Percentiles rank a stretch among this genome's conserved stretches.
phyloP scores from a whole-genome alignment of 164 flowering plant species.

The Cinnamomum chago region DNA sequence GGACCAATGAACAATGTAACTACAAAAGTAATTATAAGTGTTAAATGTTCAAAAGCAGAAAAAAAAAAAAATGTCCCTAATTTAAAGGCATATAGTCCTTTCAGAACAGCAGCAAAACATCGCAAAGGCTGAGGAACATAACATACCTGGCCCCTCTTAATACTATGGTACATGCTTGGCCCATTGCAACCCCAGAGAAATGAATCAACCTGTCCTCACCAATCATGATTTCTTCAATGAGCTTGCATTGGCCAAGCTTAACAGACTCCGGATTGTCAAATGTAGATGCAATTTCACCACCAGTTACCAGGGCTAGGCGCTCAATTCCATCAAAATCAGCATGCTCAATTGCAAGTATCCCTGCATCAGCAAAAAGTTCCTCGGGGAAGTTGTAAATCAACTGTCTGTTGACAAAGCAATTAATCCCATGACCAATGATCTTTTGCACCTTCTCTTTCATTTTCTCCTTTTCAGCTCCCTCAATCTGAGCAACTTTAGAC shows the following conservation, averaged over 20 bases:
- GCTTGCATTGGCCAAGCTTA: slow-evolving; percentile 95
- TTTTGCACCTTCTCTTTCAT: slow-evolving; percentile 97
- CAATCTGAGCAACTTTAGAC: slow-evolving; percentile 94
- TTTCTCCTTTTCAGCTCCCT: slow-evolving; percentile 89
- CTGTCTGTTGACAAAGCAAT: slow-evolving; percentile 94
- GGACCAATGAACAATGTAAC: too few relatives aligned
- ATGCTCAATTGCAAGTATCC: slow-evolving; percentile 97
- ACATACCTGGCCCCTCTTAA: slow-evolving; percentile 94
- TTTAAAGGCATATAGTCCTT: too few relatives aligned
- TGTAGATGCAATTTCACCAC: slow-evolving; percentile 98
- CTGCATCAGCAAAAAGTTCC: slow-evolving; percentile 98
- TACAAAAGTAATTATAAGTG: too few relatives aligned
- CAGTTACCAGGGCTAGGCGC: slow-evolving; percentile 90
- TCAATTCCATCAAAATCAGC: slow-evolving; percentile 99
- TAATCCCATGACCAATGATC: slow-evolving; percentile 88
- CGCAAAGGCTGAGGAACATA: neutral
- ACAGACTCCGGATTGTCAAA: slow-evolving; percentile 99
- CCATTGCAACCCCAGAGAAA: slow-evolving; percentile 96
- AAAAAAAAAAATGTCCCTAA: too few relatives aligned
- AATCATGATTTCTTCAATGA: slow-evolving; percentile 98
- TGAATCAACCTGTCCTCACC: slow-evolving; percentile 96
- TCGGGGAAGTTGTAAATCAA: slow-evolving; percentile 97
- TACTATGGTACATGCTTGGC: slow-evolving; percentile 98
- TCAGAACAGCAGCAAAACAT: too few relatives aligned
- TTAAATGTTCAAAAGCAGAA: too few relatives aligned